These are phyloP conservation scores for Acanthamoeba healyi DNA, from an alignment of 208 protist species.

Conservation along the genomic window DNA sequence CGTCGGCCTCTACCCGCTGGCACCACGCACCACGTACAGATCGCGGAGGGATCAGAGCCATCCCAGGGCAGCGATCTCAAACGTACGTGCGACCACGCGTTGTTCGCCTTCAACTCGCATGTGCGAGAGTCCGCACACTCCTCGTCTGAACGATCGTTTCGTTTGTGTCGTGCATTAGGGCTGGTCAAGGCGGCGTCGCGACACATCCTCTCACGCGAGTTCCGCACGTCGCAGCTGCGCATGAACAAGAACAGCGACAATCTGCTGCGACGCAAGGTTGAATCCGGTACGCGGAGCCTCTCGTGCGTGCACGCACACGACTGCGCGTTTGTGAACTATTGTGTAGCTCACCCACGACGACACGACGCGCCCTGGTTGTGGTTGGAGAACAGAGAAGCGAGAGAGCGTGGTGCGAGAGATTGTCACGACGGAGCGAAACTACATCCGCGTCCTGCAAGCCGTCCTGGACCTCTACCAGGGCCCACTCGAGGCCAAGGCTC, in stretches of 20 bases:
- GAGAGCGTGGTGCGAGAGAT: constrained; percentile 68
- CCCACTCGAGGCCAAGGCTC: constrained; percentile 45
- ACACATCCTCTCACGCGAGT: constrained; percentile 38
- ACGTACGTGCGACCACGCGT: neutral
- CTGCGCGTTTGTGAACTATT: too few relatives aligned
- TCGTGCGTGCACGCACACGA: neutral
- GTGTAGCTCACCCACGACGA: too few relatives aligned
- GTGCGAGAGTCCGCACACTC: too few relatives aligned
- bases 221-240: constrained; percentile 9
- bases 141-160: neutral
- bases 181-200: constrained; percentile 35
- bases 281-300: neutral
- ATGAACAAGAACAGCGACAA: constrained; percentile 29
- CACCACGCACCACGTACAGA: neutral
- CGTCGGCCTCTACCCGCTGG: neutral
- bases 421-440: constrained; percentile 69
- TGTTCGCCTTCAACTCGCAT: too few relatives aligned
- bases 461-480: constrained; percentile 64
- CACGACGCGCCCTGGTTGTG: too few relatives aligned
- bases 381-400: constrained; percentile 32
- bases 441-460: neutral
- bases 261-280: neutral
- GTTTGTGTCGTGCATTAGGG: too few relatives aligned
- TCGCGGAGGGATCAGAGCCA: neutral
- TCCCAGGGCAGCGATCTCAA: constrained; percentile 12